Evolutionary conservation across 1,284 basidiomycete genomes (phyloP), one percentile per base, ranked within the genome.

Genomic region (Trichosporon coremiiforme): DNA sequence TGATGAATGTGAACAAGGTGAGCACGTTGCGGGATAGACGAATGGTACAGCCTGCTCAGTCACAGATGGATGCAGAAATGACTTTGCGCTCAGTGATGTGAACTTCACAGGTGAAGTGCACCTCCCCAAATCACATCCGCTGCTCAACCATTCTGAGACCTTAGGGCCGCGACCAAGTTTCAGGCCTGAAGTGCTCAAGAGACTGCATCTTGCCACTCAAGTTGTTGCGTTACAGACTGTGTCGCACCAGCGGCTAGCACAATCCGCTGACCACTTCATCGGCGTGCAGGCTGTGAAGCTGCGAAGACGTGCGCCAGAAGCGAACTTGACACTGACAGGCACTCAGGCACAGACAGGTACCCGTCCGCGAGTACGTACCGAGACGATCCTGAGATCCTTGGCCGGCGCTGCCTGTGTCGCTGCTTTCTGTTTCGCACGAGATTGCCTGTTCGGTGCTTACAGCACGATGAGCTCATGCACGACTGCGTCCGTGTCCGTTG

Each of bases 391-490:
- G 33, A 33, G 33, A 3, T 33, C 8, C 33, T 33, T n/a, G 9
- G 38, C 38, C 12, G 4, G 13, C 4, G 12, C 10, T 38, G 36
- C 36, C 36, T 38, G 36, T 10, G 36, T 38, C 36, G 36, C 36
- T 38, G 6, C 10, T 10, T 38, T 12, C 36, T 9, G 45, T n/a
- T 20, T 53, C 47, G 20, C 47, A 22, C 10, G 20, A 22, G 1
- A 33, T 53, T 53, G n/a, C n/a, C 47, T 22, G 9, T 53, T 53
- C 47, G 20, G 47, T 22, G n/a, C 47, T 53, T 53, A 53, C 47
- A 2, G 8, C 47, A 53, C 10, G 4, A 53, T 53, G 22, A 45
- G 47, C 47, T 53, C 47, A 22, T 12, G 33, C 47, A 22, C 4
- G 47, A 9, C 45, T 47, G 4, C 25, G 17, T 31, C 22, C 31